phyloP scores from a whole-genome alignment of 2,329 filamentous ascomycete genomes.

The Neonectria sp. region DNA sequence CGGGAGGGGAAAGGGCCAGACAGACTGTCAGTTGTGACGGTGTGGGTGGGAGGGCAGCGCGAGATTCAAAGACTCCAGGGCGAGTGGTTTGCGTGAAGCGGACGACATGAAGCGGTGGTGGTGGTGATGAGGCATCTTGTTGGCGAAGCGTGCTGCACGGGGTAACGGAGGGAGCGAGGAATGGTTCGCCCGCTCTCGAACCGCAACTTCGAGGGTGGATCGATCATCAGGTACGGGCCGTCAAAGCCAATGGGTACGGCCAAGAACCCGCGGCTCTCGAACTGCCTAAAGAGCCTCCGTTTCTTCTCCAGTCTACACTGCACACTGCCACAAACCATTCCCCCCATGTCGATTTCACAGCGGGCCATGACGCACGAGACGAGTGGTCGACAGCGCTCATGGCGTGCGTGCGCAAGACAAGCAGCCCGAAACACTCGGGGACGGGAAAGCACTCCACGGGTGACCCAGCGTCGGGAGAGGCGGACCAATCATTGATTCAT shows the following conservation, averaged over 20 bases:
- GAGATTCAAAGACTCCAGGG: conserved; percentile 29
- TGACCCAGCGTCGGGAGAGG: neutral
- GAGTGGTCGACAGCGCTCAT: conserved; percentile 7
- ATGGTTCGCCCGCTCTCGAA: conserved; percentile 24
- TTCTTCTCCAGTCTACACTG: neutral
- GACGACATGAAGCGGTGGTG: conserved; percentile 22
- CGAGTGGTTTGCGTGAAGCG: conserved; percentile 47
- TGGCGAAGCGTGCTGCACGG: neutral
- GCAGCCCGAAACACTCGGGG: neutral
- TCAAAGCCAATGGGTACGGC: neutral
- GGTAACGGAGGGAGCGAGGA: neutral
- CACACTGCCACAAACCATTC: no score
- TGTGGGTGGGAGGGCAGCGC: conserved; percentile 29
- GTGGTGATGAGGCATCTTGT: conserved; percentile 28
- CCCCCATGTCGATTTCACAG: conserved; percentile 6
- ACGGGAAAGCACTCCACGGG: no score
- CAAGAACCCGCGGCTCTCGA: conserved; percentile 2
- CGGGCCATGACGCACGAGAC: conserved; percentile 14
- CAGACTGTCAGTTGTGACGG: conserved; percentile 28
- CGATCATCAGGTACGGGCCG: conserved; percentile 19
- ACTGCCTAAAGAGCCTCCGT: conserved; percentile 1
- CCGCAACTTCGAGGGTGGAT: neutral
- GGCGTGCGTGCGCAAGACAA: neutral
- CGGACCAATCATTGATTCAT: neutral
- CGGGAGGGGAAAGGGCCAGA: conserved; percentile 25